A percentile compares a stretch with the other conserved stretches of the same genome.
These are phyloP conservation scores for Intubia oerlemansii DNA, from an alignment of 2,329 filamentous ascomycete species.

Conservation along the genomic window DNA sequence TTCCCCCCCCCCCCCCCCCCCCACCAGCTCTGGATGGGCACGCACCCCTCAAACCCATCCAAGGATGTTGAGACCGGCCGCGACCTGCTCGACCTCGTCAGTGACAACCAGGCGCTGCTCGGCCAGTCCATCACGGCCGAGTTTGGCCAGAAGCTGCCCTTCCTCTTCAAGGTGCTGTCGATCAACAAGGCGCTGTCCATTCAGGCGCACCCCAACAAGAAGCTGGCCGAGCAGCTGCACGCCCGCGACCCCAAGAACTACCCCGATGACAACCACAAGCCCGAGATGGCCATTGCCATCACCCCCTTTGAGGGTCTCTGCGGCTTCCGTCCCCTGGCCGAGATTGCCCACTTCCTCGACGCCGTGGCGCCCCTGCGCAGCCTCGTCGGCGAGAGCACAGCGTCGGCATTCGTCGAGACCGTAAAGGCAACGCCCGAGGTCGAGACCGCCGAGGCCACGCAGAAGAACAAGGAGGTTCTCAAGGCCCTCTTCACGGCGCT, in stretches of 20 bases:
- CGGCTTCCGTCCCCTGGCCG: slow-evolving; percentile 71
- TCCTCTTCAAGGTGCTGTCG: slow-evolving; percentile 93
- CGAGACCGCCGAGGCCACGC: slow-evolving; percentile 14
- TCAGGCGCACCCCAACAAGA: slow-evolving; percentile 92
- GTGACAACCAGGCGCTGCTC: slow-evolving; percentile 70
- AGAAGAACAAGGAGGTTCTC: slow-evolving; percentile 57
- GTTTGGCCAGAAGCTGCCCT: slow-evolving; percentile 71
- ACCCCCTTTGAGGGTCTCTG: slow-evolving; percentile 92
- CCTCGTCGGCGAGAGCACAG: slow-evolving; percentile 44
- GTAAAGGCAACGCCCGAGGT: slow-evolving; percentile 23
- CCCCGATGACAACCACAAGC: slow-evolving; percentile 98
- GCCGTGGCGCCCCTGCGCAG: slow-evolving; percentile 32
- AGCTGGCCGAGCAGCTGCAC: slow-evolving; percentile 75
- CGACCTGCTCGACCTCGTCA: slow-evolving; percentile 66
- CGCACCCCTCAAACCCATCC: slow-evolving; percentile 86
- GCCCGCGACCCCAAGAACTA: slow-evolving; percentile 80
- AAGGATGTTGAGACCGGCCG: slow-evolving; percentile 71
- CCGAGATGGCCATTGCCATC: slow-evolving; percentile 96
- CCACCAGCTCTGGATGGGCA: slow-evolving; percentile 99
- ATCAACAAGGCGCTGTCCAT: slow-evolving; percentile 93
- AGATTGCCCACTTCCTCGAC: slow-evolving; percentile 70
- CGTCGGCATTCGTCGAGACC: slow-evolving; percentile 32
- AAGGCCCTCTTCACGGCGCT: slow-evolving; percentile 55
- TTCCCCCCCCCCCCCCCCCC: too few species aligned
- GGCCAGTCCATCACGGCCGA: slow-evolving; percentile 49